Conservation (phyloP, 352 stramenopile species). For the Proteromonas lacertae region DNA sequence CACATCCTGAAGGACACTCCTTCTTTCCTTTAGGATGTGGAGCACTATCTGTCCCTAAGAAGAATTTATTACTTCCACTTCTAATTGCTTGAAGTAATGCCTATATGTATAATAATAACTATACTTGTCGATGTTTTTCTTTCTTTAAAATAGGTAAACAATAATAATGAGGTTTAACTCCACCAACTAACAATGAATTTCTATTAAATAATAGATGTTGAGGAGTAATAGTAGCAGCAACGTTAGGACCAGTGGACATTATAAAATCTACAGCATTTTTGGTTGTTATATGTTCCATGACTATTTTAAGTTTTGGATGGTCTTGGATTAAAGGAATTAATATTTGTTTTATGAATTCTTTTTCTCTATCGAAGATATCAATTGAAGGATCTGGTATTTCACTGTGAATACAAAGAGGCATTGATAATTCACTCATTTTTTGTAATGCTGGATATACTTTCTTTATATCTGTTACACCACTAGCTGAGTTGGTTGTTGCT, state of each 20-base stretch:
- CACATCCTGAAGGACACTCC: conserved; percentile 45
- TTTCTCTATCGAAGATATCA: conserved; percentile 93
- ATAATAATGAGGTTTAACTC: conserved; percentile 84
- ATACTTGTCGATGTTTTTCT: conserved; percentile 48
- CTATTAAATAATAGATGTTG: conserved; percentile 97
- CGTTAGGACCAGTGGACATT: conserved; percentile 27
- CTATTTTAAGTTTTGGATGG: conserved; percentile 16
- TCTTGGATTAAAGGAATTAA: conserved; percentile 17
- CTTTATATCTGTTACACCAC: too few species aligned
- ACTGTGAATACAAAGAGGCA: conserved; percentile 47
- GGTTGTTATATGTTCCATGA: conserved; percentile 99
- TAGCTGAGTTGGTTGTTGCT: conserved; percentile 91
- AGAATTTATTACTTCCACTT: conserved; percentile 70
- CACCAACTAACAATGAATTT: conserved; percentile 63
- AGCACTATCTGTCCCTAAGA: conserved; percentile 85
- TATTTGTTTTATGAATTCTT: too few species aligned
- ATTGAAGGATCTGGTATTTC: conserved; percentile 62
- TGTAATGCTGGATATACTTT: conserved; percentile 21
- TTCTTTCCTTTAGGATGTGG: conserved; percentile 64
- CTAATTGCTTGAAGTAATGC: conserved; percentile 13
- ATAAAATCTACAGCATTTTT: conserved; percentile 78
- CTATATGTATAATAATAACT: too few species aligned
- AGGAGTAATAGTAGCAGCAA: conserved; percentile 86
- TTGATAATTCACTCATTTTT: conserved; percentile 10
- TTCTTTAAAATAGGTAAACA: conserved; percentile 96